These are phyloP conservation scores for Eleusine indica DNA, from an alignment of 176 grass and related monocot genomes.

Conservation along the genomic window DNA sequence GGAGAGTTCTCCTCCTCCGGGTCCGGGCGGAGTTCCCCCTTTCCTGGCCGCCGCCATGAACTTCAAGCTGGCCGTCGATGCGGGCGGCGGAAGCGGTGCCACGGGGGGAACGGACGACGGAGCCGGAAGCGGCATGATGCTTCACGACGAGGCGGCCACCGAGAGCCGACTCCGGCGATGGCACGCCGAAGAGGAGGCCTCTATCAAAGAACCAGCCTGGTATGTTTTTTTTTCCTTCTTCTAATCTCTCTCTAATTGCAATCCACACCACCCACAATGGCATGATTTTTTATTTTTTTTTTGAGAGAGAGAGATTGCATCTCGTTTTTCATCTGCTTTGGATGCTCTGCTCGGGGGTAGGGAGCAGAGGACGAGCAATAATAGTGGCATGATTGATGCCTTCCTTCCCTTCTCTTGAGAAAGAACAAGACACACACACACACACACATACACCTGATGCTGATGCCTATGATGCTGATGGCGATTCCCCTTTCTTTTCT, in stretches of 20 bases:
- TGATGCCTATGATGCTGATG: slow-evolving; percentile 27
- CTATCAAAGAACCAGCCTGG: slow-evolving; percentile 94
- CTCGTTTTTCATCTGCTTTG: slow-evolving; percentile 33
- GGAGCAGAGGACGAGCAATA: slow-evolving; percentile 55
- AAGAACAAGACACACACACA: too few relatives aligned
- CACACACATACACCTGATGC: too few relatives aligned
- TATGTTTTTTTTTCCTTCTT: not conserved
- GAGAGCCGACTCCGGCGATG: slow-evolving; percentile 63
- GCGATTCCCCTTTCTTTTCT: slow-evolving; percentile 35
- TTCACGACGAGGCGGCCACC: slow-evolving; percentile 64
- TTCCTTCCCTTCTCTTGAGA: too few relatives aligned
- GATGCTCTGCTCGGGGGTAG: slow-evolving; percentile 52
- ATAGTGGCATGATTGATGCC: slow-evolving; percentile 58
- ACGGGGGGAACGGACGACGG: slow-evolving; percentile 62
- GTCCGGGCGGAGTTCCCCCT: slow-evolving; percentile 32
- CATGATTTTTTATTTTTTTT: too few relatives aligned
- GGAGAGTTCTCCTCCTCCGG: slow-evolving; percentile 31
- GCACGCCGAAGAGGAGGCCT: slow-evolving; percentile 73
- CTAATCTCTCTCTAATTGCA: not conserved
- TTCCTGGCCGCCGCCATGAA: slow-evolving; percentile 76
- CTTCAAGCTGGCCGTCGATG: slow-evolving; percentile 82
- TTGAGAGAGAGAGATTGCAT: not conserved
- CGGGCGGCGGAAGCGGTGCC: slow-evolving; percentile 66
- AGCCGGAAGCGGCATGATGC: slow-evolving; percentile 55
- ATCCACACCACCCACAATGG: too few relatives aligned